phyloP scores from a whole-genome alignment of 2,329 filamentous ascomycete genomes.

The Penicillium glabrum region DNA sequence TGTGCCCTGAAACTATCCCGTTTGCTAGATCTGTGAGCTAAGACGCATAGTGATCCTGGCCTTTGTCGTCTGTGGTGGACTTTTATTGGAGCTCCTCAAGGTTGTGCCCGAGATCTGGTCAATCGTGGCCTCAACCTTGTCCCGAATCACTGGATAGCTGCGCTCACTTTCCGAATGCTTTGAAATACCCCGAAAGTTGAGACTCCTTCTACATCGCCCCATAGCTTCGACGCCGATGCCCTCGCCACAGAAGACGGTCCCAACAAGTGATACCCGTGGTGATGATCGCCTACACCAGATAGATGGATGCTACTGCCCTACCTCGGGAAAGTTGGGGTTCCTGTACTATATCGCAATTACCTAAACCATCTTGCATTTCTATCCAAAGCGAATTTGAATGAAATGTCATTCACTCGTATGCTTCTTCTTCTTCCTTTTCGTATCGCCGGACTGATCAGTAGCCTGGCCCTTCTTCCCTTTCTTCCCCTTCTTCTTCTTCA shows the following conservation, averaged over 20 bases:
- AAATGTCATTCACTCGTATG: not conserved
- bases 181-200: slow-evolving; percentile 12
- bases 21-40: slow-evolving; percentile 4
- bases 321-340: not conserved
- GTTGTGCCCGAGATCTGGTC: slow-evolving; percentile 44
- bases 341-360: not conserved
- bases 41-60: slow-evolving; percentile 53
- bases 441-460: not conserved
- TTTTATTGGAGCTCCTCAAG: slow-evolving; percentile 58
- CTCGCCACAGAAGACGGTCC: not conserved
- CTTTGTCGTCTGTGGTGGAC: slow-evolving; percentile 63
- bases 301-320: not conserved
- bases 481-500: slow-evolving; percentile 55
- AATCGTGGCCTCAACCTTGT: slow-evolving; percentile 29
- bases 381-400: not conserved
- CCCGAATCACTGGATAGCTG: slow-evolving; percentile 20
- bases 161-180: not conserved
- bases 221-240: not conserved
- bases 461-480: slow-evolving; percentile 29
- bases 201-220: not conserved
- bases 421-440: slow-evolving; percentile 21
- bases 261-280: not conserved
- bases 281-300: not conserved
- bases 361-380: not conserved
- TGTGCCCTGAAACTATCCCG: not conserved